Conservation (phyloP, 306 rosid genomes). For the Vicia sativa region DNA sequence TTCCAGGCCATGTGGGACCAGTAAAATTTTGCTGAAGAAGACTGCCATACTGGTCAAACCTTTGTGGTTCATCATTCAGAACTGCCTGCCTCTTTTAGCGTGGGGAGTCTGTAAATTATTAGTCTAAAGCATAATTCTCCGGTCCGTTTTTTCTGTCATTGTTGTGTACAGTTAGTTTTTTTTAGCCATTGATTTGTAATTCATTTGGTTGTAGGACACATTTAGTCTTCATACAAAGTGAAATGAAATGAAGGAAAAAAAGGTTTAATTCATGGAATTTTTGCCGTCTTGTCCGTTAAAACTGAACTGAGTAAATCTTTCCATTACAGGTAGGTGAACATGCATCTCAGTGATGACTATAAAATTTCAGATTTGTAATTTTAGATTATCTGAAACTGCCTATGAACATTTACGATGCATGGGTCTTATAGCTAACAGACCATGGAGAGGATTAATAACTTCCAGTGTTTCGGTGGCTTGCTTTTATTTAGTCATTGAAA, state of each 20-base stretch:
- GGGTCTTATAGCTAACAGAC: neutral
- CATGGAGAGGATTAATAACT: neutral
- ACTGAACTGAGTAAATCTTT: conserved; percentile 7
- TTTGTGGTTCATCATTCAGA: conserved; percentile 53
- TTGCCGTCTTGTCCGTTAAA: conserved; percentile 10
- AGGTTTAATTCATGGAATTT: conserved; percentile 34
- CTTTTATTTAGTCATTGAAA: neutral
- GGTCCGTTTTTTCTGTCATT: conserved; percentile 52
- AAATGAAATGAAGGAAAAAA: conserved; percentile 38
- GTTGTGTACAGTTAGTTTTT: conserved; percentile 83
- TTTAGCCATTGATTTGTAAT: conserved; percentile 59
- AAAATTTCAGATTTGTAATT: neutral
- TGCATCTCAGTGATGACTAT: conserved; percentile 18
- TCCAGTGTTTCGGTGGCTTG: conserved; percentile 3
- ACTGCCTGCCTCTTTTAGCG: conserved; percentile 67
- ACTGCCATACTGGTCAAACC: conserved; percentile 41
- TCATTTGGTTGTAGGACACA: conserved; percentile 60
- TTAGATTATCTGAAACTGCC: neutral
- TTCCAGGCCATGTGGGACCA: conserved; percentile 92
- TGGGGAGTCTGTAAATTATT: conserved; percentile 61
- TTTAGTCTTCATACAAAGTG: conserved; percentile 47
- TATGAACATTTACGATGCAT: neutral
- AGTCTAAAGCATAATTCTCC: conserved; percentile 51
- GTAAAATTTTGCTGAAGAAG: conserved; percentile 64
- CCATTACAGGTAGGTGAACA: neutral